Evolutionary conservation across 1,284 basidiomycete genomes (phyloP).

Genomic region (Xerocomus minutiporus): DNA sequence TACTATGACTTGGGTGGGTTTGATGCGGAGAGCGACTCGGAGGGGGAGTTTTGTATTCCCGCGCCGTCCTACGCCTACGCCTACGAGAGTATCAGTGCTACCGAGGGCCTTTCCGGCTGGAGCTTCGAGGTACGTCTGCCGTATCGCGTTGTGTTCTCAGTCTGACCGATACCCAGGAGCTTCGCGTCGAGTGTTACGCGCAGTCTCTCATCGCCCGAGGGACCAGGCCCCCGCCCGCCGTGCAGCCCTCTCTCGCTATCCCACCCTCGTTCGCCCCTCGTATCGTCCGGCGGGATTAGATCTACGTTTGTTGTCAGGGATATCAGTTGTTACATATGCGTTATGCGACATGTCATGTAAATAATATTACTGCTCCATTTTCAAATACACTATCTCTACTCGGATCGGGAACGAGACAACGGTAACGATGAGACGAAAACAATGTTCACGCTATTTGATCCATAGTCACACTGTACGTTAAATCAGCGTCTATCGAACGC

Average conservation of each 20-base stretch:
- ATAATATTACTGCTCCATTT: not conserved
- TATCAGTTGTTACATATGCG: too few species aligned
- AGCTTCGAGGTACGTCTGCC: slow-evolving; percentile 27
- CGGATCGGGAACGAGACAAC: too few species aligned
- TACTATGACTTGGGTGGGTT: too few species aligned
- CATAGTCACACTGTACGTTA: slow-evolving; percentile 34
- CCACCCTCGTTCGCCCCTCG: slow-evolving; percentile 28
- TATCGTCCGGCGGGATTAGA: slow-evolving; percentile 3
- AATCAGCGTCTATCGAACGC: slow-evolving; percentile 40
- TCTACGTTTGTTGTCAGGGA: not conserved
- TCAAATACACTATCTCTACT: not conserved
- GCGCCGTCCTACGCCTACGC: slow-evolving; percentile 14
- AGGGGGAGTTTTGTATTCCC: not conserved
- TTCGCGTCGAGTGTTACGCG: slow-evolving; percentile 30
- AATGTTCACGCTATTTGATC: slow-evolving; percentile 42
- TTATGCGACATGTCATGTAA: not conserved
- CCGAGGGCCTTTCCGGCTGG: slow-evolving; percentile 20
- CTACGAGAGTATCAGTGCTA: slow-evolving; percentile 28
- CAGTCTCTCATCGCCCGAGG: slow-evolving; percentile 28
- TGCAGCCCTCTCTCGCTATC: slow-evolving; percentile 22
- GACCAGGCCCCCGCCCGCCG: slow-evolving; percentile 15
- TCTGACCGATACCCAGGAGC: slow-evolving; percentile 14
- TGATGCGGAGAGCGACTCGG: not conserved
- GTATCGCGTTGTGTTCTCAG: not conserved
- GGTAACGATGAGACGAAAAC: not conserved